Conservation (phyloP, 2,329 filamentous ascomycete species). For the Microdochium nivale region DNA sequence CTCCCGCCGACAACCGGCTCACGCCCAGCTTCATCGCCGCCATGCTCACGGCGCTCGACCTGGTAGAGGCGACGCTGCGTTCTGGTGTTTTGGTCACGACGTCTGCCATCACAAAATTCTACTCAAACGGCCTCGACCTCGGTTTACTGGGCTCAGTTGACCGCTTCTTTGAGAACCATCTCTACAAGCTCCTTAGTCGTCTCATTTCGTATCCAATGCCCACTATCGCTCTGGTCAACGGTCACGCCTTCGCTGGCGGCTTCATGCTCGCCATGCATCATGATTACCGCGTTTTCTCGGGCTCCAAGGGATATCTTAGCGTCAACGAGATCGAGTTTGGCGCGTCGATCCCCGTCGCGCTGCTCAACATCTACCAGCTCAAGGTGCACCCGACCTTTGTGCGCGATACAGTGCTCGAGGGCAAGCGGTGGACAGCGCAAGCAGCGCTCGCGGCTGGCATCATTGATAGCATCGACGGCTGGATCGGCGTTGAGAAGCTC, state of each 20-base stretch:
- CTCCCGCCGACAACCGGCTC: conserved; percentile 69
- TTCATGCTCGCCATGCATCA: conserved; percentile 75
- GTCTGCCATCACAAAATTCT: conserved; percentile 69
- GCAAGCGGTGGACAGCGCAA: conserved; percentile 53
- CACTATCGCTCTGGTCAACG: conserved; percentile 67
- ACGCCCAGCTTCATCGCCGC: conserved; percentile 59
- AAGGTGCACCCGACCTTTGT: conserved; percentile 53
- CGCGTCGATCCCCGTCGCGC: conserved; percentile 60
- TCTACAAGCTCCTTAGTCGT: conserved; percentile 58
- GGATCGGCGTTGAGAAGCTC: conserved; percentile 54
- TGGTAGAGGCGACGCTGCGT: conserved; percentile 58
- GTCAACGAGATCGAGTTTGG: conserved; percentile 78
- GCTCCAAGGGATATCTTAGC: conserved; percentile 64
- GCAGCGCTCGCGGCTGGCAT: conserved; percentile 59
- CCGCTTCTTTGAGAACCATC: conserved; percentile 49
- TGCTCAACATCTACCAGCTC: conserved; percentile 65
- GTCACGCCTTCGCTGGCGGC: conserved; percentile 76
- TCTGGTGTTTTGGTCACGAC: conserved; percentile 71
- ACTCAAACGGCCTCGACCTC: conserved; percentile 75
- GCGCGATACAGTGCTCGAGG: conserved; percentile 64
- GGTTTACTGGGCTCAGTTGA: conserved; percentile 52
- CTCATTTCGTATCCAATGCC: conserved; percentile 72
- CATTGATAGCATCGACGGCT: conserved; percentile 57
- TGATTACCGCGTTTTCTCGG: conserved; percentile 68
- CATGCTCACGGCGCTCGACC: conserved; percentile 63